phyloP scores from a whole-genome alignment of 2,329 filamentous ascomycete genomes.

The Diaporthe sp. region DNA sequence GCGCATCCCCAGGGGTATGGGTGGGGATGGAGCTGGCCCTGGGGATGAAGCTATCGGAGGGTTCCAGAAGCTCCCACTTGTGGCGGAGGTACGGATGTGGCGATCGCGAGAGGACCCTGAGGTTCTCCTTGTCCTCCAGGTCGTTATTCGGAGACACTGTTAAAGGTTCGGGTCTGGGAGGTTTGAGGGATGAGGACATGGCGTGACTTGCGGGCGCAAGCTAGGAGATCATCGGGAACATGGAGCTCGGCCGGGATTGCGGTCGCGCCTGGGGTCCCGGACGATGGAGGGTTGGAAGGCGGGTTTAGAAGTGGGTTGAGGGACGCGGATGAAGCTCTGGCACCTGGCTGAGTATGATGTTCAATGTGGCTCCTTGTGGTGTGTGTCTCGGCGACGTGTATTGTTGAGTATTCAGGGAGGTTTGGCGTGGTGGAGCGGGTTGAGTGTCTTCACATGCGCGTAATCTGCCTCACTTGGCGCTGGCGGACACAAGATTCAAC shows the following conservation, averaged over 20 bases:
- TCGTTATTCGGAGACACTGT: slow-evolving; percentile 41
- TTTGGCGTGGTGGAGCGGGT: slow-evolving; percentile 7
- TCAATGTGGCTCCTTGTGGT: slow-evolving; percentile 1
- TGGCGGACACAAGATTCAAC: slow-evolving; percentile 9
- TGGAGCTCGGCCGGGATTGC: slow-evolving; percentile 17
- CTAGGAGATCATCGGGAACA: slow-evolving; percentile 32
- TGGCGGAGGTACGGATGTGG: slow-evolving; percentile 77
- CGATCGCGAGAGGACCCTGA: slow-evolving; percentile 69
- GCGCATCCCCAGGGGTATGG: slow-evolving; percentile 42
- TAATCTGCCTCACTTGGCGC: slow-evolving; percentile 15
- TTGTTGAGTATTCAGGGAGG: slow-evolving; percentile 24
- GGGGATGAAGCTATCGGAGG: slow-evolving; percentile 46
- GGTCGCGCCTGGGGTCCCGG: slow-evolving; percentile 13
- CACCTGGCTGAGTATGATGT: slow-evolving; percentile 19
- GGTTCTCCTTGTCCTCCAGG: slow-evolving; percentile 51
- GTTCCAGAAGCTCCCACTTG: slow-evolving; percentile 66
- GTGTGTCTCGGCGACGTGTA: slow-evolving; percentile 2
- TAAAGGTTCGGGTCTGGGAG: slow-evolving; percentile 49
- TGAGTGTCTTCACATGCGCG: slow-evolving; percentile 37
- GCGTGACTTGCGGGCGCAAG: slow-evolving; percentile 48
- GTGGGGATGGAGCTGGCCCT: slow-evolving; percentile 41
- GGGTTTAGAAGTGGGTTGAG: not conserved
- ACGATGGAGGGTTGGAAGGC: not conserved
- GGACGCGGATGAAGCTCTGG: slow-evolving; percentile 16
- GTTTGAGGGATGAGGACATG: slow-evolving; percentile 62